Evolutionary conservation across 257 asterid genomes (phyloP), one percentile per base, ranked within the genome.

Genomic region (Parsonsia alboflavescens): DNA sequence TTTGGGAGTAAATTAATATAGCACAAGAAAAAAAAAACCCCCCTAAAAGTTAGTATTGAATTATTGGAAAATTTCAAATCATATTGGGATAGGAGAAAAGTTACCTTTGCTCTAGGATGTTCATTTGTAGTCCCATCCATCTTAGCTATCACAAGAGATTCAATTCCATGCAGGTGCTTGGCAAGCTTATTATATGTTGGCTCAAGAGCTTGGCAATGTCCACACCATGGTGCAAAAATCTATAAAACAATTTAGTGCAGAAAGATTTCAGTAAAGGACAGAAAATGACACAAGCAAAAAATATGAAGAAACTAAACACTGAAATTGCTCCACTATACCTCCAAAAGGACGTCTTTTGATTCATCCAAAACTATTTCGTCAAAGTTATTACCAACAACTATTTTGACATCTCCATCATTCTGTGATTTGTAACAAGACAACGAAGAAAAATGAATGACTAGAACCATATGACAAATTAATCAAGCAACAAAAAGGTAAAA

Each of bases 161-260:
- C 88, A 65, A 92, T 50, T 16, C 71, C 82, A 13, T 77, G 87
- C 80, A 95, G 82, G 87, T 95, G 98, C 79, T 88, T 84, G 75
- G 96, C 97, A 6, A 95, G 99, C 80, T 90, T 92, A 85, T 89
- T 87, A 82, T 92, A 95, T 26, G 86, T 88, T 75, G 99, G 96
- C 85, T 95, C 98, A 15, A 95, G 93, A 81, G 96, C 59, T 87
- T 88, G 96, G 87, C 98, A 95, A 80, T 88, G 96, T 76, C 96
- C 96, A 68, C 99, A 95, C 99, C 99, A 95, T 39, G 99, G 99
- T 61, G 98, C 98, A 63, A 90, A 95, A 68, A 95, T 74, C 98
- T 95, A 79, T 70, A 80, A 24, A 22, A 61, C 11, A 10, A n/a
- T 46, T 54, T 8, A 52, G 33, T 11, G 2, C 26, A 53, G 17